phyloP scores from a whole-genome alignment of 495 filamentous ascomycete genomes.

The Aspergillus wentii region DNA sequence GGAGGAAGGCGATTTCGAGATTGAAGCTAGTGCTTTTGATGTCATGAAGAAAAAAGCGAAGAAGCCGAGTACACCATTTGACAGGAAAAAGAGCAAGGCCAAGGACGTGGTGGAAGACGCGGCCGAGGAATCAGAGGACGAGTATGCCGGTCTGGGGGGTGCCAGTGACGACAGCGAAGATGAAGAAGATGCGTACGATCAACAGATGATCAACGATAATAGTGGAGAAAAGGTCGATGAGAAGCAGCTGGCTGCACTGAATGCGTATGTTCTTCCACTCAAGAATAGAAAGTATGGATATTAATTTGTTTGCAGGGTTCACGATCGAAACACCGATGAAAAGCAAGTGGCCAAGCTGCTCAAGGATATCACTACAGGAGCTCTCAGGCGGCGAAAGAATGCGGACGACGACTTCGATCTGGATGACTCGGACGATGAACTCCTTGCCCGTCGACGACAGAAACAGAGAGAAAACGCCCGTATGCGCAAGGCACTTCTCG shows the following conservation, averaged over 20 bases:
- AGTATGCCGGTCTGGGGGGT: slow-evolving; percentile 93
- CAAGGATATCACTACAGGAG: slow-evolving; percentile 85
- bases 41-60: slow-evolving; percentile 68
- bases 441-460: slow-evolving; percentile 66
- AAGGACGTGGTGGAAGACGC: slow-evolving; percentile 87
- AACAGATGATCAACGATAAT: slow-evolving; percentile 89
- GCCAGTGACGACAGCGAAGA: slow-evolving; percentile 80
- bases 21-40: slow-evolving; percentile 58
- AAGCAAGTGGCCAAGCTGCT: slow-evolving; percentile 85
- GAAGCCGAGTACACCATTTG: slow-evolving; percentile 52
- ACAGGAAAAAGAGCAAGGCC: slow-evolving; percentile 85
- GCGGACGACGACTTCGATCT: slow-evolving; percentile 72
- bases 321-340: slow-evolving; percentile 49
- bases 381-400: slow-evolving; percentile 71
- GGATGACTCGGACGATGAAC: slow-evolving; percentile 83
- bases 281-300: neutral
- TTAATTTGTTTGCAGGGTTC: slow-evolving; percentile 25
- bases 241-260: slow-evolving; percentile 74
- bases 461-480: slow-evolving; percentile 86
- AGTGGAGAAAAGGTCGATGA: slow-evolving; percentile 71
- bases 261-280: slow-evolving; percentile 61
- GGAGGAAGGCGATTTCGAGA: slow-evolving; percentile 34
- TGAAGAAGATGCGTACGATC: slow-evolving; percentile 63
- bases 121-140: slow-evolving; percentile 96
- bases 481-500: slow-evolving; percentile 83